Conservation (phyloP, 495 filamentous ascomycete species). For the Pyrenula massariospora region DNA sequence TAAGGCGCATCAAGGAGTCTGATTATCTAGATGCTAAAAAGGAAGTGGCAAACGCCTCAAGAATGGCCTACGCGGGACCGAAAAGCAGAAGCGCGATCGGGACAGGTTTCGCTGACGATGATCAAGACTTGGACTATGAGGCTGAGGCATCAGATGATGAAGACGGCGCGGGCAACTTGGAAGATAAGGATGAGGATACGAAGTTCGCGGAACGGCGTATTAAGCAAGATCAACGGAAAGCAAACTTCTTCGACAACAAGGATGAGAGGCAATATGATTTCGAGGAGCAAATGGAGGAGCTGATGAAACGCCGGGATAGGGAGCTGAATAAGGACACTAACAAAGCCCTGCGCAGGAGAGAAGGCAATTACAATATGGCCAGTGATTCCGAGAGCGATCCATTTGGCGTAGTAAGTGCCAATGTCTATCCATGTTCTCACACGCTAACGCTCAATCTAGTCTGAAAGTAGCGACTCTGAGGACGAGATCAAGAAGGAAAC, state of each 20-base stretch:
- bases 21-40: constrained; percentile 34
- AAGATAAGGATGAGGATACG: constrained; percentile 69
- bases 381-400: constrained; percentile 65
- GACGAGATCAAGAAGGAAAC: constrained; percentile 7
- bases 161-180: constrained; percentile 67
- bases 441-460: background rate
- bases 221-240: constrained; percentile 75
- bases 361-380: constrained; percentile 77
- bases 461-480: constrained; percentile 15
- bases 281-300: constrained; percentile 59
- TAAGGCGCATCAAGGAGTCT: constrained; percentile 53
- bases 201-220: constrained; percentile 80
- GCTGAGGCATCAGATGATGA: constrained; percentile 75
- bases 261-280: constrained; percentile 78
- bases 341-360: constrained; percentile 70
- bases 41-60: constrained; percentile 33
- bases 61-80: constrained; percentile 14
- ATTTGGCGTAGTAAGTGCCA: constrained; percentile 16
- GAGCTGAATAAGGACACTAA: constrained; percentile 62
- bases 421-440: background rate
- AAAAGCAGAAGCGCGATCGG: constrained; percentile 25
- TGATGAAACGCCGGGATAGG: constrained; percentile 53
- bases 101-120: constrained; percentile 41
- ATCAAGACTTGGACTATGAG: constrained; percentile 45
- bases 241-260: constrained; percentile 75